Base-by-base conservation (phyloP, 495 filamentous ascomycete species). In the Parachaetomium inaequale region DNA sequence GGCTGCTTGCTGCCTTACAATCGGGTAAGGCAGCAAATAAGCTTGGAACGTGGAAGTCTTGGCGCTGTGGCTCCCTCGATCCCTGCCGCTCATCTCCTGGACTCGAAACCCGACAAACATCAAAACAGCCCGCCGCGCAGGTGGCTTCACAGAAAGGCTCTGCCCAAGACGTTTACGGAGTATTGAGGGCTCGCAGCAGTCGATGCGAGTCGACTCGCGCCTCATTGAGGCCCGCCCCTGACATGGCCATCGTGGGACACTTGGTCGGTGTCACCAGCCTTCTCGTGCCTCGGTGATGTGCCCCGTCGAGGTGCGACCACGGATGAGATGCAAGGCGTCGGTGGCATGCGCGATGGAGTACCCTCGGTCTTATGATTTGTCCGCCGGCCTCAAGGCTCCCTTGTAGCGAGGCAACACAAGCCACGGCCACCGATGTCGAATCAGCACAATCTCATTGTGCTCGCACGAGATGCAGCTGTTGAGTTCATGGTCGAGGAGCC, bases 1-100 rank as follows among this genome's bases (percentile, higher is more conserved):
- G 21, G 19, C 46, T 26, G 29, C 43, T 46, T 56, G 40, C 7
- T 47, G 38, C 59, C 59, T 61, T 14, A 42, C 38, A 50, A 17
- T 45, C 15, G 19, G 51, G 51, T 38, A 46, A 7, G 2, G 42
- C n/a, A 23, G 2, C 4, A 15, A 12, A 12, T 5, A 40, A 40
- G 12, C n/a, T 34, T 34, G 5, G 32, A 11, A 46, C 17, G 15
- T 23, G 17, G 7, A 17, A 4, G 8, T 46, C 42, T 46, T 46
- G 42, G 42, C 42, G 42, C 42, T n/a, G 3, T 2, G 42, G 3
- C 19, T 46, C 19, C 19, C 7, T 21, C 19, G n/a, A 17, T 46
- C 0, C 2, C 19, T 17, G 17, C 19, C 8, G 17, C 42, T 23
- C 32, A 34, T 34, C 32, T 34, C 32, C 32, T 34, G 32, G 32